Evolutionary conservation across 2,329 filamentous ascomycete species (phyloP).

Genomic region (Alternaria conjuncta): DNA sequence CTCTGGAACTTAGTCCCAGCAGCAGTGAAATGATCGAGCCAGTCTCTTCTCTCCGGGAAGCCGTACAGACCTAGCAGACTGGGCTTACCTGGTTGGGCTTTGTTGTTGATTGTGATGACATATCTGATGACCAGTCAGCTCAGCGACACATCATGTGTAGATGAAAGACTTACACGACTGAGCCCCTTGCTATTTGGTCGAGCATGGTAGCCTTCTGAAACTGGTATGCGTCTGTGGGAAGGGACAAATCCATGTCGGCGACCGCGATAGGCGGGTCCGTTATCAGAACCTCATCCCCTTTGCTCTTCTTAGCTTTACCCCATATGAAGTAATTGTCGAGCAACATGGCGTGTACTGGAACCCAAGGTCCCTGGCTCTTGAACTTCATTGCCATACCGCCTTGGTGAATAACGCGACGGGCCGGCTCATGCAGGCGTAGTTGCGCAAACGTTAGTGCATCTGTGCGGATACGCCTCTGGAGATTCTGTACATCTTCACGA

Average conservation of each 20-base stretch:
- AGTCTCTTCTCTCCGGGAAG: conserved; percentile 23
- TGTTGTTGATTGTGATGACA: conserved; percentile 25
- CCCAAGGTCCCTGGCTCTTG: conserved; percentile 40
- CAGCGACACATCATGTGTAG: not conserved
- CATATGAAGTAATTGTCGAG: conserved; percentile 41
- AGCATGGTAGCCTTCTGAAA: conserved; percentile 33
- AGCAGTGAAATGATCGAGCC: conserved; percentile 21
- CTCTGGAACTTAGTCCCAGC: not conserved
- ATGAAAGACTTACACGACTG: conserved; percentile 12
- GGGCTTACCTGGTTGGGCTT: conserved; percentile 11
- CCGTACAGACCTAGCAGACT: conserved; percentile 27
- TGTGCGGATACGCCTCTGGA: conserved; percentile 33
- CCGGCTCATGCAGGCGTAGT: conserved; percentile 23
- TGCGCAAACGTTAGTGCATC: conserved; percentile 20
- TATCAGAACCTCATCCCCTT: conserved; percentile 21
- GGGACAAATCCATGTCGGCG: conserved; percentile 16
- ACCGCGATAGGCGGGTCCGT: conserved; percentile 29
- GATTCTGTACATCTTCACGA: conserved; percentile 30
- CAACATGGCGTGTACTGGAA: conserved; percentile 35
- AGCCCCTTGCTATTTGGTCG: conserved; percentile 35
- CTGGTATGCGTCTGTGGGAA: conserved; percentile 22
- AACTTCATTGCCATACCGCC: conserved; percentile 36
- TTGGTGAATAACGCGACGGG: conserved; percentile 30
- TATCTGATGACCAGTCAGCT: conserved; percentile 17
- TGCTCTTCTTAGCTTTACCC: conserved; percentile 35